Conservation (phyloP, 371 early-diverging fungal genomes). For the Capniomyces stellatus region DNA sequence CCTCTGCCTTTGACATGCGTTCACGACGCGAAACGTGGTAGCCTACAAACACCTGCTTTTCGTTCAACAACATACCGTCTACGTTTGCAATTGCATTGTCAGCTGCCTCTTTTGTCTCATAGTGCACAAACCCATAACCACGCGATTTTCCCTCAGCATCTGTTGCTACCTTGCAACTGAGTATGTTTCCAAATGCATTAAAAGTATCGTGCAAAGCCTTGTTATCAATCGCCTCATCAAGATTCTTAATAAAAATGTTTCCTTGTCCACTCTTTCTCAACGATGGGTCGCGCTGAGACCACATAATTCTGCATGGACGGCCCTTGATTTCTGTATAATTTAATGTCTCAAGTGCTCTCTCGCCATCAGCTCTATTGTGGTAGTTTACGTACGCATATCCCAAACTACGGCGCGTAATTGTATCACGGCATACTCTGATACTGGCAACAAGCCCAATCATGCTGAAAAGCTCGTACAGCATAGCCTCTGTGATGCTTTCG, state of each 20-base stretch:
- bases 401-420: slow-evolving; percentile 88
- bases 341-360: slow-evolving; percentile 82
- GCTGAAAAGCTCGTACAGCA: slow-evolving; percentile 93
- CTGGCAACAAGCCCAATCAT: slow-evolving; percentile 88
- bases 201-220: slow-evolving; percentile 99
- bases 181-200: slow-evolving; percentile 94
- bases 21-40: slow-evolving; percentile 84
- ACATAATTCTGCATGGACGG: slow-evolving; percentile 95
- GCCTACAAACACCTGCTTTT: slow-evolving; percentile 84
- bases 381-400: slow-evolving; percentile 98
- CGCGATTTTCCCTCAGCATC: slow-evolving; percentile 69
- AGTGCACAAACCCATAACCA: slow-evolving; percentile 99
- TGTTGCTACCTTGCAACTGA: slow-evolving; percentile 95
- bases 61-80: slow-evolving; percentile 97
- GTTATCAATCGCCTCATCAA: slow-evolving; percentile 91
- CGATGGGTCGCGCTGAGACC: slow-evolving; percentile 96
- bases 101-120: slow-evolving; percentile 89
- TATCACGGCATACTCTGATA: slow-evolving; percentile 96
- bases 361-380: slow-evolving; percentile 54
- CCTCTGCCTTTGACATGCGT: slow-evolving; percentile 83
- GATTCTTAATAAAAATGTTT: slow-evolving; percentile 99
- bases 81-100: slow-evolving; percentile 92
- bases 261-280: slow-evolving; percentile 83
- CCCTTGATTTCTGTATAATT: slow-evolving; percentile 92
- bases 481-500: slow-evolving; percentile 88